phyloP scores from a whole-genome alignment of 2,329 filamentous ascomycete species.

The Fusarium virguliforme region DNA sequence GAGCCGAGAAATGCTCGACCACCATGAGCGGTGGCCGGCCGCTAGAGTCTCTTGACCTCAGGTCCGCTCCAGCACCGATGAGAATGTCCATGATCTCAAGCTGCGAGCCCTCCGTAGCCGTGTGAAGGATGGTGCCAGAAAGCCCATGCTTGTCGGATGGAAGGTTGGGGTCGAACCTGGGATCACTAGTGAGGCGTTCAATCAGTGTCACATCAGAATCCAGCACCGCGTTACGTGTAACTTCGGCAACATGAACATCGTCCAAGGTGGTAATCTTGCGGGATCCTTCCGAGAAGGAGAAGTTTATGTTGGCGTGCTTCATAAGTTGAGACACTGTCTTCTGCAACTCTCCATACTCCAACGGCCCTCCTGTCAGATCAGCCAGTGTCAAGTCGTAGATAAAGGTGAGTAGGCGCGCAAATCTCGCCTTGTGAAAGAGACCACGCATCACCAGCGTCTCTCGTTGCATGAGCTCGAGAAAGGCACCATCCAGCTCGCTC shows the following conservation, averaged over 20 bases:
- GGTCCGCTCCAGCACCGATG: slow-evolving; percentile 48
- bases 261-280: slow-evolving; percentile 29
- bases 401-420: slow-evolving; percentile 46
- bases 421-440: slow-evolving; percentile 25
- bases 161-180: slow-evolving; percentile 53
- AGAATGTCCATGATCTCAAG: slow-evolving; percentile 52
- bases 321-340: slow-evolving; percentile 36
- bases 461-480: slow-evolving; percentile 40
- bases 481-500: slow-evolving; percentile 34
- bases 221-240: slow-evolving; percentile 50
- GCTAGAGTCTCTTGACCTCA: slow-evolving; percentile 49
- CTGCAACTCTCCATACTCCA: slow-evolving; percentile 36
- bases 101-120: slow-evolving; percentile 50
- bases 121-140: slow-evolving; percentile 53
- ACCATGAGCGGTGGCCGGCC: slow-evolving; percentile 58
- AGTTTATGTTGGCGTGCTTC: slow-evolving; percentile 29
- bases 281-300: slow-evolving; percentile 24
- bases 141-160: slow-evolving; percentile 23
- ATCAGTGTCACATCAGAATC: slow-evolving; percentile 47
- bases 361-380: slow-evolving; percentile 8
- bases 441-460: slow-evolving; percentile 30
- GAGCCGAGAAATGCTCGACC: slow-evolving; percentile 47
- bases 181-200: slow-evolving; percentile 51
- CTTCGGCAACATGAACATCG: slow-evolving; percentile 42
- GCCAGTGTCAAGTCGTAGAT: slow-evolving; percentile 48